Base-by-base conservation (phyloP, 805 yeast genomes). In the Debaryomyces castellii region DNA sequence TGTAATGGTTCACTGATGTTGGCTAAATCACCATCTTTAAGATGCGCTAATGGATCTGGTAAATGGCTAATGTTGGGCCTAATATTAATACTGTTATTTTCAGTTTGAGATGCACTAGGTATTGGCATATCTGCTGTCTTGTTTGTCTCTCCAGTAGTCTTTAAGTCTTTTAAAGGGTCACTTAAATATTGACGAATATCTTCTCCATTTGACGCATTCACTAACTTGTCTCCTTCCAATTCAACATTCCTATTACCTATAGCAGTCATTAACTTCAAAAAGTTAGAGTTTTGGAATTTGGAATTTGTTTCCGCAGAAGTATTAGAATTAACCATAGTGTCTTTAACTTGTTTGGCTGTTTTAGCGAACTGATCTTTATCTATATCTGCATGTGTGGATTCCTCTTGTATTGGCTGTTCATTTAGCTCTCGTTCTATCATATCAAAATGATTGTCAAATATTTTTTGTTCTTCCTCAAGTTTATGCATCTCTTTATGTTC, bases 31-130 rank as follows among this genome's bases (percentile, higher is more conserved):
- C 76, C 76, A 43, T 72, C 74, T 35, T 56, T 57, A 18, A 72
- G 63, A 48, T 72, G 77, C 4, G 75, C 73, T 39, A 72, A 55
- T 1, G 77, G 77, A 43, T 72, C 77, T 1, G 77, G 76, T 25
- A 71, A 57, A 39, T 60, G 70, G 47, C 57, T 58, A 9, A 33
- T 39, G 8, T n/a, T 27, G 11, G 42, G 40, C 28, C 22, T 35
- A 35, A 20, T 18, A 11, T 32, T n/a, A n/a, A n/a, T 14, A 33
- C 16, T 20, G 24, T 17, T 18, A n/a, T 23, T 22, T 37, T 8
- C 27, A 14, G 40, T 8, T 7, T 23, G 30, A 37, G 20, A 18
- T 23, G 20, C 12, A n/a, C n/a, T n/a, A 25, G 28, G 12, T 25
- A 25, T 25, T 12, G 3, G 12, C 4, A 10, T 25, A 4, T 14